Evolutionary conservation across 2,329 filamentous ascomycete species (phyloP), one percentile per base, ranked within the genome.

Genomic region (Aspergillus sp.): DNA sequence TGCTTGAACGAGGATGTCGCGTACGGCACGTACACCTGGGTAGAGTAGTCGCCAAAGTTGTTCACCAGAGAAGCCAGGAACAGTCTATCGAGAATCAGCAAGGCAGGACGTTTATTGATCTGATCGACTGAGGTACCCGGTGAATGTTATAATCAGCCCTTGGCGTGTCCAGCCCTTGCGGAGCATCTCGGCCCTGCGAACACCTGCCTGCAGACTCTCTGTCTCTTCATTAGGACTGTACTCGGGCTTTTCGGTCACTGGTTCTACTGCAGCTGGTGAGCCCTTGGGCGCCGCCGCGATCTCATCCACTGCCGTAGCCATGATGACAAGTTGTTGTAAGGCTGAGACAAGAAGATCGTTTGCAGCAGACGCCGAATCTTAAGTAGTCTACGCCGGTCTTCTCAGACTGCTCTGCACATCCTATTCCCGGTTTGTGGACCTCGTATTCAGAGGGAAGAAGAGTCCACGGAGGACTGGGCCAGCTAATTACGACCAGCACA

Each of bases 1-100:
- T 67, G 58, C 43, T 63, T 64, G 56, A 68, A 68, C 9, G 58
- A 48, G 39, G 64, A 67, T 8, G 65, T 68, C 15, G 63, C 65
- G 35, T 66, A 68, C 5, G 66, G 44, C 0, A 49, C 53, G 48
- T 66, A 68, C 9, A 68, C 64, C 27, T 64, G 62, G 12, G 60
- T 64, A 7, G 62, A 61, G 23, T 66, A 66, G 41, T 66, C 64
- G 8, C 60, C 62, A 19, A 66, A 62, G 27, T 65, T 63, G 50
- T 63, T 65, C 2, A 57, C 58, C 1, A 66, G 57, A 2, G 64
- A 65, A 2, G 62, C 59, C 15, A 65, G 35, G 17, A 66, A 65
- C 14, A 66, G 39, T 14, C 64, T 66, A 4, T 11, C 27, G 8
- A 24, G 23, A 31, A 11, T 31, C 9, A 31, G 27, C 27, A 31